These are phyloP conservation scores for Ricinus communis DNA, from an alignment of 345 rosid genomes.

Conservation along the genomic window DNA sequence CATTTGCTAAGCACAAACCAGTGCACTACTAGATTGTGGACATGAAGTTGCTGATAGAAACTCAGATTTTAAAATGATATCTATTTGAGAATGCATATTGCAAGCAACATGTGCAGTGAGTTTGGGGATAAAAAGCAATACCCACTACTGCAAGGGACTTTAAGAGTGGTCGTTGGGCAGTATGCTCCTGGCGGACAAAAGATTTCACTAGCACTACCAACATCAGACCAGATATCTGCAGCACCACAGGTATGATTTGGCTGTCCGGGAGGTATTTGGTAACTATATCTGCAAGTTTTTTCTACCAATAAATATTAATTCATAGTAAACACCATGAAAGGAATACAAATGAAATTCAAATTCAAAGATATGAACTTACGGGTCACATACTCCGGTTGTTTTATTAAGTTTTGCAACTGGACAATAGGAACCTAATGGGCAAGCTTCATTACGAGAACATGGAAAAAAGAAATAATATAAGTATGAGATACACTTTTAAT, in stretches of 20 bases:
- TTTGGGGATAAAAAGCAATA: slow-evolving; percentile 52
- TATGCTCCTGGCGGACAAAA: slow-evolving; percentile 89
- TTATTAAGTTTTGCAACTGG: slow-evolving; percentile 75
- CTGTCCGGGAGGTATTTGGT: slow-evolving; percentile 69
- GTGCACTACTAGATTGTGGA: slow-evolving; percentile 1
- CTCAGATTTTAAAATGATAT: neutral
- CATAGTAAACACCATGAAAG: slow-evolving; percentile 5
- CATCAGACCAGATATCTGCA: slow-evolving; percentile 87
- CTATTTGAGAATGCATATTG: neutral
- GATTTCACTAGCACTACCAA: slow-evolving; percentile 50
- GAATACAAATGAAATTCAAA: slow-evolving; percentile 6
- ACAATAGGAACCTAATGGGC: slow-evolving; percentile 82
- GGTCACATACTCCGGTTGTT: slow-evolving; percentile 68
- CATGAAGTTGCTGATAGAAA: neutral
- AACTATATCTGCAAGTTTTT: slow-evolving; percentile 60
- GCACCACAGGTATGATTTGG: slow-evolving; percentile 85
- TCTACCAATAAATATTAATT: slow-evolving; percentile 15
- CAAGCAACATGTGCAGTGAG: slow-evolving; percentile 13
- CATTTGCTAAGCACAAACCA: slow-evolving; percentile 12
- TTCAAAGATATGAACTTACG: slow-evolving; percentile 55
- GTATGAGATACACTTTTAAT: slow-evolving; percentile 13
- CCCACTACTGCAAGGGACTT: slow-evolving; percentile 74
- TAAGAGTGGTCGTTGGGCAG: slow-evolving; percentile 63
- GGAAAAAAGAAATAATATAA: slow-evolving; percentile 8
- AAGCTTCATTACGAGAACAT: slow-evolving; percentile 52